phyloP scores from a whole-genome alignment of 352 stramenopile genomes.

The Pythium plurisporium region DNA sequence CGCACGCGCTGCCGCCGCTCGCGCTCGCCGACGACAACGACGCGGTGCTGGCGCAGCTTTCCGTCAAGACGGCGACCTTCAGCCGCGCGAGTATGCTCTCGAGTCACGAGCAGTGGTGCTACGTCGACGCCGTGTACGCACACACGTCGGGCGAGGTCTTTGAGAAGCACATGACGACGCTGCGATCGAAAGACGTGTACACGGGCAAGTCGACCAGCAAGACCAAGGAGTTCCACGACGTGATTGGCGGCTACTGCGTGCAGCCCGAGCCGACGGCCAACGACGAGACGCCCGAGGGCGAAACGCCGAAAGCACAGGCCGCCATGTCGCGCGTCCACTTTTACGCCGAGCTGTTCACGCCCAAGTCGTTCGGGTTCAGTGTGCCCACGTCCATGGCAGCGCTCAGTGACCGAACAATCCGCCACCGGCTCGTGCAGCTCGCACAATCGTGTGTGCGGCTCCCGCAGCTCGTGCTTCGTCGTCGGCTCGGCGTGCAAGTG shows the following conservation, averaged over 20 bases:
- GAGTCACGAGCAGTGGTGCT: slow-evolving; percentile 12
- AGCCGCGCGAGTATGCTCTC: neutral
- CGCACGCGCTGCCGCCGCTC: neutral
- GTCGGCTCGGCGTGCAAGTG: slow-evolving; percentile 50
- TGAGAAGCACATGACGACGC: slow-evolving; percentile 24
- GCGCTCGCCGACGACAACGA: neutral
- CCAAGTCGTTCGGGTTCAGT: slow-evolving; percentile 15
- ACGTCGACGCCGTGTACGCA: slow-evolving; percentile 3
- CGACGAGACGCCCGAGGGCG: neutral
- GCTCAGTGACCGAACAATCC: slow-evolving; percentile 8
- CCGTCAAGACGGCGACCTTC: slow-evolving; percentile 15
- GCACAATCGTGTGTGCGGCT: slow-evolving; percentile 21
- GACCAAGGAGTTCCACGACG: slow-evolving; percentile 20
- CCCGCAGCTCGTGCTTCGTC: slow-evolving; percentile 39
- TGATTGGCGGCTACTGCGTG: slow-evolving; percentile 20
- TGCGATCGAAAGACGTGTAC: slow-evolving; percentile 14
- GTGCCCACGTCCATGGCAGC: neutral
- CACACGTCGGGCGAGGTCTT: neutral
- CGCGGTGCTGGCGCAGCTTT: neutral
- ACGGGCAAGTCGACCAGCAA: slow-evolving; percentile 9
- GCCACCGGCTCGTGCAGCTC: slow-evolving; percentile 15
- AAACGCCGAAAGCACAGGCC: neutral
- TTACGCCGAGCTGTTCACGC: slow-evolving; percentile 25
- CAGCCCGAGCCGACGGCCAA: slow-evolving; percentile 8
- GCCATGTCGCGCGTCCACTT: slow-evolving; percentile 17